Base-by-base conservation (phyloP, 768 basidiomycete genomes). In the Amanita rubescens region DNA sequence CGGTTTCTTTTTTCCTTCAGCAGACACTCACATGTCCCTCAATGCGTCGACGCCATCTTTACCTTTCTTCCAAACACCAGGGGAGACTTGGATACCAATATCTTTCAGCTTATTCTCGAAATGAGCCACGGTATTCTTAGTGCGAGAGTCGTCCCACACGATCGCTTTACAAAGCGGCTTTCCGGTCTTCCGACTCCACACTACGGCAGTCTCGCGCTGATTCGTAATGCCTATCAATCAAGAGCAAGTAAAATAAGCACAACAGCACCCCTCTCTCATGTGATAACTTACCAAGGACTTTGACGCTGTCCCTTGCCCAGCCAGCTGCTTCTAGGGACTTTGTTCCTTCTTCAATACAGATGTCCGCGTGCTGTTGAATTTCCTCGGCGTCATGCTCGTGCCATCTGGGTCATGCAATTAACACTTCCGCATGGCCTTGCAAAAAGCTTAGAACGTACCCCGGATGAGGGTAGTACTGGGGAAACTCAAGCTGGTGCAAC, bases 91-190 rank as follows among this genome's bases (percentile, higher is more conserved):
- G 55, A 96, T 79, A 5, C 94, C 94, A 8, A 76, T 74, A n/a
- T 77, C 75, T 53, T 78, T 68, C 30, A 96, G 76, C 62, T 87
- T 80, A 48, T 80, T 74, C 66, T 89, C 81, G 59, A 80, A 90
- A 59, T 87, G 81, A n/a, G 84, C 81, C 15, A 98, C 93, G 3
- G 80, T 79, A 59, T 84, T 81, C 61, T 88, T 90, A 52, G 91
- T 97, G 46, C 96, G 82, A n/a, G 85, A 84, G 67, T 99, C 96
- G 56, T 88, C 85, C 96, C 96, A 99, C 10, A 97, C 96, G 61
- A 99, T 89, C 20, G 92, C 90, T 50, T 76, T 81, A 70, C 90
- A 90, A 4, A 96, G 68, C 0, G 94, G 87, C 67, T 89, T 87
- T 39, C 96, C 96, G 0, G 94, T 94, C 63, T 75, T 78, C 56